Percentiles rank a stretch among this genome's conserved stretches.
These are phyloP conservation scores for Pseudocercospora eumusae DNA, from an alignment of 2,329 filamentous ascomycete species.

Conservation along the genomic window DNA sequence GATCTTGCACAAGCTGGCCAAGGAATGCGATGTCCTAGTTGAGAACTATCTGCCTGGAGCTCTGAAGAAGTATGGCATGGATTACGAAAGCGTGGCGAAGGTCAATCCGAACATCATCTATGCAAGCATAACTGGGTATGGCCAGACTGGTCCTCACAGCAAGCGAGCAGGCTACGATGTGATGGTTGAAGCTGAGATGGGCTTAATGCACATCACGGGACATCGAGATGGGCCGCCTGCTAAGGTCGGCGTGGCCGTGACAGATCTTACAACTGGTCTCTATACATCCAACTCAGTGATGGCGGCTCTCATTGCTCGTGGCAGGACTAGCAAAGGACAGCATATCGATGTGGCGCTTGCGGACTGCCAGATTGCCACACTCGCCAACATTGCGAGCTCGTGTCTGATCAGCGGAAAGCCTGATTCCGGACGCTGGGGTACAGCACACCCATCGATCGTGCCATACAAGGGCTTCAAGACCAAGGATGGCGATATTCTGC, in stretches of 20 bases:
- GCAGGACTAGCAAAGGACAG: constrained; percentile 76
- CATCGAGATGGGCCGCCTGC: constrained; percentile 84
- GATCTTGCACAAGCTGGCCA: constrained; percentile 81
- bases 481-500: constrained; percentile 62
- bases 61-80: constrained; percentile 86
- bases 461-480: constrained; percentile 83
- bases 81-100: constrained; percentile 75
- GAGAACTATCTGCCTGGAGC: constrained; percentile 95
- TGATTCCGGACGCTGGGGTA: constrained; percentile 91
- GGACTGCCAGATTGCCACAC: constrained; percentile 90
- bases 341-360: constrained; percentile 89
- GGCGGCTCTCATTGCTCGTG: constrained; percentile 80
- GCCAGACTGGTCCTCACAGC: constrained; percentile 88
- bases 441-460: constrained; percentile 96
- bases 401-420: constrained; percentile 83
- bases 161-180: constrained; percentile 93
- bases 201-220: constrained; percentile 97
- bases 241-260: constrained; percentile 96
- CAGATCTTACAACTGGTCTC: constrained; percentile 89
- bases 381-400: constrained; percentile 94
- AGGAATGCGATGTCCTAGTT: constrained; percentile 86
- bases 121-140: constrained; percentile 94
- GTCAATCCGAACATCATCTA: constrained; percentile 90
- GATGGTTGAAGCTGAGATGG: constrained; percentile 98
- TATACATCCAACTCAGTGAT: constrained; percentile 96